These are phyloP conservation scores for Phytomonas sp. DNA, from an alignment of 208 protist genomes.

Conservation along the genomic window DNA sequence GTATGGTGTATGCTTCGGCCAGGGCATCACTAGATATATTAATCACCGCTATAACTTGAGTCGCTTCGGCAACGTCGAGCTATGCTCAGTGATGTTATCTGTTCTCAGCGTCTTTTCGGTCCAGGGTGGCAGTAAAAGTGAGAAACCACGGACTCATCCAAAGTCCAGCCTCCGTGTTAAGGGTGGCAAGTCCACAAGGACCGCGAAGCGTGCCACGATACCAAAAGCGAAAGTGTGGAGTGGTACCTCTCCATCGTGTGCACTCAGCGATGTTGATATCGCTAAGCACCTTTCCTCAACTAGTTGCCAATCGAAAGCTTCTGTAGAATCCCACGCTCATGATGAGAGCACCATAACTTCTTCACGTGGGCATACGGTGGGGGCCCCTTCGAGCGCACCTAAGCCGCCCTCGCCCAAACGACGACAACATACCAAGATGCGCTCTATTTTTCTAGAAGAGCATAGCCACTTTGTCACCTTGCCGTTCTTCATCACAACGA, in stretches of 20 bases:
- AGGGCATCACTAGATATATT: constrained; percentile 72
- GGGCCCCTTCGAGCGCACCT: neutral
- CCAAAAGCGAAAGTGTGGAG: no score
- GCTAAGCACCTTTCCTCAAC: constrained; percentile 1
- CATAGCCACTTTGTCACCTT: constrained; percentile 61
- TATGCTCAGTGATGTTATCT: constrained; percentile 73
- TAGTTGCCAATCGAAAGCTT: no score
- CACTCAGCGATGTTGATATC: neutral
- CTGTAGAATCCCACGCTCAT: no score
- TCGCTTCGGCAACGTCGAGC: constrained; percentile 78
- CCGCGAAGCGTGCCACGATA: no score
- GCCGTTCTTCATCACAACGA: constrained; percentile 73
- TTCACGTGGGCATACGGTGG: neutral
- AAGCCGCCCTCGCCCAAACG: constrained; percentile 12
- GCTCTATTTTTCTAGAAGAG: constrained; percentile 40
- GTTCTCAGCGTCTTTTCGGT: constrained; percentile 47
- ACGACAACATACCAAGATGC: constrained; percentile 7
- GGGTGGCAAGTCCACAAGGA: no score
- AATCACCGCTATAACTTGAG: constrained; percentile 85
- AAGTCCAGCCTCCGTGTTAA: no score
- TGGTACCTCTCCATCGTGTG: neutral
- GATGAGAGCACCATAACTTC: neutral
- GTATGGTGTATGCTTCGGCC: constrained; percentile 71
- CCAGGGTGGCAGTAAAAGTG: neutral
- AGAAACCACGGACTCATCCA: neutral